A percentile compares a stretch with the other conserved stretches of the same genome.
Evolutionary conservation across 441 rosid genomes (phyloP).

Genomic region (Corymbia calophylla): DNA sequence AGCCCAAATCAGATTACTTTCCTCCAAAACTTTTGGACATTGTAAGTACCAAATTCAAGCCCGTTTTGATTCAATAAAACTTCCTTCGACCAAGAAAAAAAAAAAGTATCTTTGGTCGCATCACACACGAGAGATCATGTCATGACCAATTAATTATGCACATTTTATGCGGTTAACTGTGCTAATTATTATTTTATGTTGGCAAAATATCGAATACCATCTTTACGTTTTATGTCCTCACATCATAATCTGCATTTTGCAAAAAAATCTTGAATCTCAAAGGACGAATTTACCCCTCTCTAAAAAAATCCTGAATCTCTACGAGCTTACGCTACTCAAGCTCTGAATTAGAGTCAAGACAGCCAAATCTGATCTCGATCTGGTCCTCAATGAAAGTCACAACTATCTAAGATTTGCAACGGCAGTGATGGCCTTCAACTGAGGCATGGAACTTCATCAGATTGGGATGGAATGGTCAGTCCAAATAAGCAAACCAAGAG

Average conservation of each 20-base stretch:
- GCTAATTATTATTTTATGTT: not conserved
- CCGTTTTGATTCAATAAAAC: no score
- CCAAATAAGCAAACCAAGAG: not conserved
- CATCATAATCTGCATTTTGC: not conserved
- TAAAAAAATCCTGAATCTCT: no score
- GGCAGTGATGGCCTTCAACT: not conserved
- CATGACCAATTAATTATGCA: not conserved
- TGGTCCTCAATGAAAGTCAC: not conserved
- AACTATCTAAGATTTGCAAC: not conserved
- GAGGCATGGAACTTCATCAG: not conserved
- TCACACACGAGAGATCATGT: not conserved
- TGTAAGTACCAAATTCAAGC: not conserved
- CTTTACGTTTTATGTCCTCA: accelerated
- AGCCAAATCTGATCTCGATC: not conserved
- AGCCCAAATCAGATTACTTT: not conserved
- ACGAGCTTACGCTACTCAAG: not conserved
- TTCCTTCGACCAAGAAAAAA: no score
- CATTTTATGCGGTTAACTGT: no score
- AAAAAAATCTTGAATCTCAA: not conserved
- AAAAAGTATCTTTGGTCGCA: not conserved
- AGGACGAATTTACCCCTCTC: no score
- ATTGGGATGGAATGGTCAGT: not conserved
- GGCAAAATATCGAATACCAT: not conserved
- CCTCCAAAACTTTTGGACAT: not conserved
- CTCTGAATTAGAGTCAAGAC: not conserved